These are phyloP conservation scores for Mortierella sp. DNA, from an alignment of 371 early-diverging fungal species.

Conservation along the genomic window DNA sequence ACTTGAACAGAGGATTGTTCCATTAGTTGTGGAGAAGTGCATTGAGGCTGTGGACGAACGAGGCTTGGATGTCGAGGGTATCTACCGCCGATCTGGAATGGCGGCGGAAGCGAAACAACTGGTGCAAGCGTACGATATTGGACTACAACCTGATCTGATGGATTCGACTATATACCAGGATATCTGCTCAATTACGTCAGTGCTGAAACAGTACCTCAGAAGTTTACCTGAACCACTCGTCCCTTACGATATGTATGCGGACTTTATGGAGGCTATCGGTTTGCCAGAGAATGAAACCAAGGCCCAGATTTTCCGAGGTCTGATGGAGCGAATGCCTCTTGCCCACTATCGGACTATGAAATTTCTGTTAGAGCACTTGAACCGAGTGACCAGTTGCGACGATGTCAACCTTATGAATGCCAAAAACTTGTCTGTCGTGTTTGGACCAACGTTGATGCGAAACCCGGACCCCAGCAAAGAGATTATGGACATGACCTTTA, in stretches of 20 bases:
- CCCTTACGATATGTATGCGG: conserved; percentile 80
- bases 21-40: conserved; percentile 82
- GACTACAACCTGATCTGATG: conserved; percentile 63
- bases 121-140: conserved; percentile 56
- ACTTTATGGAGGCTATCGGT: conserved; percentile 79
- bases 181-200: conserved; percentile 86
- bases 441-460: conserved; percentile 91
- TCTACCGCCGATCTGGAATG: conserved; percentile 94
- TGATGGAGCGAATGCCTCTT: conserved; percentile 65
- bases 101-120: conserved; percentile 83
- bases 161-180: conserved; percentile 68
- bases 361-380: conserved; percentile 72
- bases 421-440: conserved; percentile 91
- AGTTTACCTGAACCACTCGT: conserved; percentile 93
- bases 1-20: conserved; percentile 69
- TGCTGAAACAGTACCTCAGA: conserved; percentile 95
- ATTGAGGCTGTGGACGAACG: conserved; percentile 82
- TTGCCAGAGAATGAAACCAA: conserved; percentile 43
- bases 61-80: conserved; percentile 87
- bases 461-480: conserved; percentile 74
- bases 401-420: conserved; percentile 86
- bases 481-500: conserved; percentile 81
- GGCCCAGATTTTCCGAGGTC: conserved; percentile 18
- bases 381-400: conserved; percentile 64
- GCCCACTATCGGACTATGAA: conserved; percentile 69